Evolutionary conservation across 2,329 filamentous ascomycete species (phyloP).

Genomic region (Neopestalotiopsis sp.): DNA sequence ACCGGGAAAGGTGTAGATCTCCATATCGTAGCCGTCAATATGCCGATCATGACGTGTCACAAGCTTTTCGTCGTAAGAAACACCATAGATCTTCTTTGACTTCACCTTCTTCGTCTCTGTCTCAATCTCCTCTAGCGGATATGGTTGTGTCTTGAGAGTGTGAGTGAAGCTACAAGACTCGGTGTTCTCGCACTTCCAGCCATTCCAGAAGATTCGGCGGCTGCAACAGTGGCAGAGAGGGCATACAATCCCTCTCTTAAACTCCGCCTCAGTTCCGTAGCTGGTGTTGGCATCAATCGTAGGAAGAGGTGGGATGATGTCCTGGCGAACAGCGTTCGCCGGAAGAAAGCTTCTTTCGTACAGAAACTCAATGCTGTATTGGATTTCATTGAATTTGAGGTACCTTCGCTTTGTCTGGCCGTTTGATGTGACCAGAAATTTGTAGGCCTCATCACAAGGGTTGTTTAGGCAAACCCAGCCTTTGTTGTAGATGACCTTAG

Average conservation of each 20-base stretch:
- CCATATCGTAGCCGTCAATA: slow-evolving; percentile 31
- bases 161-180: slow-evolving; percentile 53
- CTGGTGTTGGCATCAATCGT: slow-evolving; percentile 26
- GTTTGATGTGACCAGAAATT: slow-evolving; percentile 31
- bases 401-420: not conserved
- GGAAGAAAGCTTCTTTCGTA: slow-evolving; percentile 52
- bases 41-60: slow-evolving; percentile 19
- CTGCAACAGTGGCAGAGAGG: slow-evolving; percentile 34
- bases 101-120: slow-evolving; percentile 20
- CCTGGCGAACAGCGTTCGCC: slow-evolving; percentile 31
- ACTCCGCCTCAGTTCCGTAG: slow-evolving; percentile 53
- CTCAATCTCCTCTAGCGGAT: slow-evolving; percentile 26
- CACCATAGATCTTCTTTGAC: not conserved
- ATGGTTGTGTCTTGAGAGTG: slow-evolving; percentile 30
- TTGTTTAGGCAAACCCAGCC: slow-evolving; percentile 36
- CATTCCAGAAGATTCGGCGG: slow-evolving; percentile 62
- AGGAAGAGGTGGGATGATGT: slow-evolving; percentile 40
- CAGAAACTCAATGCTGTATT: slow-evolving; percentile 64
- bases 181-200: slow-evolving; percentile 63
- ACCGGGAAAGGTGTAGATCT: slow-evolving; percentile 52
- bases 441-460: slow-evolving; percentile 57
- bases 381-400: slow-evolving; percentile 37
- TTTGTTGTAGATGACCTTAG: slow-evolving; percentile 41
- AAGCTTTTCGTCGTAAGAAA: not conserved
- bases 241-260: slow-evolving; percentile 50